Base-by-base conservation (phyloP, 495 filamentous ascomycete species). In the Tuber magnatum region DNA sequence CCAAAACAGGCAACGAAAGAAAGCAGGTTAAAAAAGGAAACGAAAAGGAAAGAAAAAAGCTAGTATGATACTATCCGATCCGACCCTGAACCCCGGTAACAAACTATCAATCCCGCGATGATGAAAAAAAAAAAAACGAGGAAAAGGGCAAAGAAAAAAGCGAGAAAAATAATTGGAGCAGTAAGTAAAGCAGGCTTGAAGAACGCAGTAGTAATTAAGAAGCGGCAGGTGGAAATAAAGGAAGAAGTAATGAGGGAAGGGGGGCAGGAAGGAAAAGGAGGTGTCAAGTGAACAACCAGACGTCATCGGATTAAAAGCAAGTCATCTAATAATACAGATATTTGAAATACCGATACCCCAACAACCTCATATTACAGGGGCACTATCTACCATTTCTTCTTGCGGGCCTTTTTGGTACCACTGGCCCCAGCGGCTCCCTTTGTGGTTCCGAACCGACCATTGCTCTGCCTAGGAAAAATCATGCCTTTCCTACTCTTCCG, bases 391-490 rank as follows among this genome's bases (percentile, higher is more conserved):
- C 44, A 43, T 42, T 51, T 74, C 43, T 39, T 56, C 42, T 38
- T 46, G 28, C 73, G n/a, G 48, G 41, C 43, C 40, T 28, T 68
- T 35, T 40, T 68, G 51, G 40, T 48, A 61, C 70, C 44, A 24
- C 70, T 65, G 12, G 56, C 56, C 28, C 76, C 76, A 28, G 73
- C 75, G 43, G 72, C 70, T n/a, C 68, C 69, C 28, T 76, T 76
- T 75, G 71, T 72, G 46, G 71, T 69, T 12, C 82, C 80, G 44
- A 81, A 80, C 73, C 78, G 74, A 40, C 82, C 82, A 78, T 80
- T 79, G 73, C 74, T 79, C 35, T 81, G 77, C 44, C 79, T 74
- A 16, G 71, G 68, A 78, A 81, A 76, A 72, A 78, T 76, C 76
- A 76, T 76, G 32, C 72, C 76, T 46, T 79, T 78, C 70, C 72